These are phyloP conservation scores for Saturnispora saitoi DNA, from an alignment of 805 yeast genomes.

Conservation along the genomic window DNA sequence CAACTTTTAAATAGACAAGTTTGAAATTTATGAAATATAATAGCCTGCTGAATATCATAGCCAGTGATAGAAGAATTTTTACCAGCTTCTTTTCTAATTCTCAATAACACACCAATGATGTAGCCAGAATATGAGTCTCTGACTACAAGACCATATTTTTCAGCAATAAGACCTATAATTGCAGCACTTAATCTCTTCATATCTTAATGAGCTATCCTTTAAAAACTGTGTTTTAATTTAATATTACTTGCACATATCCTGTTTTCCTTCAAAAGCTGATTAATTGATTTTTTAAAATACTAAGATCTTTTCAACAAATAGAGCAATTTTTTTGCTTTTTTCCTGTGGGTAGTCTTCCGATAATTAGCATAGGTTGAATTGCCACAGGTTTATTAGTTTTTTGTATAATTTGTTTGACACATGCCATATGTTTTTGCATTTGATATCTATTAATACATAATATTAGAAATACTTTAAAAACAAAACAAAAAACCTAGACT, in stretches of 20 bases:
- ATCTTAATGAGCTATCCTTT: background rate
- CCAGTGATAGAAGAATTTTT: background rate
- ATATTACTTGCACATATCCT: background rate
- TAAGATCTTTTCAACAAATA: background rate
- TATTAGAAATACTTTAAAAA: too few species aligned
- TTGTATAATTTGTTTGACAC: too few species aligned
- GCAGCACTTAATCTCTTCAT: background rate
- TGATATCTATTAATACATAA: too few species aligned
- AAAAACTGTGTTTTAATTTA: background rate
- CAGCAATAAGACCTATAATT: background rate
- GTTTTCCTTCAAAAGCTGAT: background rate
- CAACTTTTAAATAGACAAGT: background rate
- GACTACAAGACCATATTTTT: background rate
- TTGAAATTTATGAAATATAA: background rate
- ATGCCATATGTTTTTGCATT: too few species aligned
- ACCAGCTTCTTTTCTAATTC: background rate
- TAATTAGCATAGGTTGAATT: too few species aligned
- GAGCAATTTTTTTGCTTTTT: background rate
- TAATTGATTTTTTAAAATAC: slow-evolving; percentile 2
- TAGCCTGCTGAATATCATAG: background rate
- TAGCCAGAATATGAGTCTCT: background rate
- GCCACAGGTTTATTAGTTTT: too few species aligned
- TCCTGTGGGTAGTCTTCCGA: too few species aligned
- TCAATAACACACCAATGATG: background rate
- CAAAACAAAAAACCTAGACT: too few species aligned